Conservation (phyloP, 1,139 yeast genomes). For the Geotrichum candidum region DNA sequence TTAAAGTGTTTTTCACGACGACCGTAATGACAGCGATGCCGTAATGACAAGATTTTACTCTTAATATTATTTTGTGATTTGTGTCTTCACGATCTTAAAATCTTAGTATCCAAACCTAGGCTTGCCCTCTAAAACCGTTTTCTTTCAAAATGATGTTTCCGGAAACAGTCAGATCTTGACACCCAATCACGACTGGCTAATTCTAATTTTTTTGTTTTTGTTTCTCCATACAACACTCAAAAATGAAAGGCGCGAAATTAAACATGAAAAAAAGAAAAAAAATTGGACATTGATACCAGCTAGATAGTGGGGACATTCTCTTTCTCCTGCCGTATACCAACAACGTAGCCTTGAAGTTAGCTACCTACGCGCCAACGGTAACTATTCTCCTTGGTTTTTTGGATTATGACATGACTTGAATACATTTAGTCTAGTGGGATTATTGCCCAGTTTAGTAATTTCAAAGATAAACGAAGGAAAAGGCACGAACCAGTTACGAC, state of each 20-base stretch:
- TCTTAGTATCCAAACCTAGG: neutral
- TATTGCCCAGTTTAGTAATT: neutral
- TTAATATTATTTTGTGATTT: neutral
- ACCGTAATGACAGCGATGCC: neutral
- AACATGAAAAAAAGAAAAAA: neutral
- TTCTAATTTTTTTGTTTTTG: neutral
- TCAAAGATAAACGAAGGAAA: neutral
- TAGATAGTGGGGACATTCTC: neutral
- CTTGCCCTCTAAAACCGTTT: neutral
- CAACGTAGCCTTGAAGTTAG: neutral
- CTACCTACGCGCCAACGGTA: neutral
- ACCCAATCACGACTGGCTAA: neutral
- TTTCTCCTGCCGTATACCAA: neutral
- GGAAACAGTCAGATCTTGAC: neutral
- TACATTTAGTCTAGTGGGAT: neutral
- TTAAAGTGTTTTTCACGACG: neutral
- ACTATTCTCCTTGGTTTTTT: neutral
- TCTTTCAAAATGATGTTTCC: neutral
- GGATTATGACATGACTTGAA: neutral
- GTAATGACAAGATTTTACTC: neutral
- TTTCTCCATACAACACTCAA: neutral
- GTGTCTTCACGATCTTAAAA: neutral
- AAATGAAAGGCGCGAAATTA: neutral
- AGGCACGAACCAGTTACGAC: neutral
- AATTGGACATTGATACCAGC: neutral